Percentiles rank a stretch among this genome's conserved stretches.
phyloP scores from a whole-genome alignment of 352 stramenopile genomes.

The Globisporangium uncinulatum region DNA sequence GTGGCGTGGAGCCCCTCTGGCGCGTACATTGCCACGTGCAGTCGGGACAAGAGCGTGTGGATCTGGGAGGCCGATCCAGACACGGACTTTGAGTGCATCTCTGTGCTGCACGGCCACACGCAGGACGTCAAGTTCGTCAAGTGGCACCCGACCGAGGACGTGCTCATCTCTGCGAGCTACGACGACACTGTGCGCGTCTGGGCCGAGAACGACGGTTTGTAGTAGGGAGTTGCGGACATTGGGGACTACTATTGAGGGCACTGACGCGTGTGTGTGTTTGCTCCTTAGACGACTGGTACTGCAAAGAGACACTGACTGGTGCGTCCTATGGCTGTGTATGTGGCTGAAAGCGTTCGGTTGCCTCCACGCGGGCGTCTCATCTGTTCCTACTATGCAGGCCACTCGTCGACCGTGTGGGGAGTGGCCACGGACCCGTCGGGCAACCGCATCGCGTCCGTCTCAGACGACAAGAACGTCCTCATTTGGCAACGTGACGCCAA shows the following conservation, averaged over 20 bases:
- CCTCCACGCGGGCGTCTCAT: neutral
- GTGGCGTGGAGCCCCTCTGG: conserved; percentile 93
- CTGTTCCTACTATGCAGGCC: conserved; percentile 21
- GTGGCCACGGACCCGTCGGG: conserved; percentile 78
- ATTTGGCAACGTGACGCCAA: conserved; percentile 88
- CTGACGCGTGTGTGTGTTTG: neutral
- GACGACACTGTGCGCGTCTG: conserved; percentile 96
- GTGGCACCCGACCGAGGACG: conserved; percentile 88
- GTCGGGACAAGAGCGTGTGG: conserved; percentile 98
- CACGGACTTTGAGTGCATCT: conserved; percentile 97
- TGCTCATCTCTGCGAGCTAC: conserved; percentile 90
- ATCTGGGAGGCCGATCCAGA: conserved; percentile 95
- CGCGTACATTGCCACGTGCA: conserved; percentile 94
- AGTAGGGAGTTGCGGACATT: neutral
- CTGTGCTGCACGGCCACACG: conserved; percentile 94
- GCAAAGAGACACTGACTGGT: conserved; percentile 87
- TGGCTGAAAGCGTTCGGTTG: neutral
- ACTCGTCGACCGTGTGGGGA: conserved; percentile 95
- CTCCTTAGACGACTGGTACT: conserved; percentile 93
- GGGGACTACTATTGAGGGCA: neutral
- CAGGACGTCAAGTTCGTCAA: conserved; percentile 96
- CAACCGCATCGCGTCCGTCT: conserved; percentile 81
- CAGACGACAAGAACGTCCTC: conserved; percentile 90
- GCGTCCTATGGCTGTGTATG: conserved; percentile 1
- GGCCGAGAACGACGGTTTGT: conserved; percentile 85